phyloP scores from a whole-genome alignment of 176 grass and related monocot genomes.

The Carex pumila region DNA sequence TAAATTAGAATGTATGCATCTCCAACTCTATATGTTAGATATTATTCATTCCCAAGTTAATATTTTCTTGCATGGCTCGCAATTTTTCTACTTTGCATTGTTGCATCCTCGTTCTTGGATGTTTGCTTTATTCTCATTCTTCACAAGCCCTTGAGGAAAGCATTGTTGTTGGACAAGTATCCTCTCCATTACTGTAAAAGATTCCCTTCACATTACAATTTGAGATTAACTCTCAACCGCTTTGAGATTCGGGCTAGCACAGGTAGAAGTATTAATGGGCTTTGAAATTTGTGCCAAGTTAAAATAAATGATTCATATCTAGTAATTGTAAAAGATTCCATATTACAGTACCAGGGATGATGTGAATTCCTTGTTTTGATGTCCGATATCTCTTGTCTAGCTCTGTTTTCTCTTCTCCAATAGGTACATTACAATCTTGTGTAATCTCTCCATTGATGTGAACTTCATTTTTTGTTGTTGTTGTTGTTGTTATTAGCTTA shows the following conservation, averaged over 20 bases:
- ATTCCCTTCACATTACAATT: no score
- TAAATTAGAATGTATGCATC: no score
- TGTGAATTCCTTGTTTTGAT: constrained; percentile 20
- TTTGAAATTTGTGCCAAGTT: no score
- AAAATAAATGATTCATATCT: no score
- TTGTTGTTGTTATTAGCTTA: not conserved
- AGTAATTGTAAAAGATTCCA: no score
- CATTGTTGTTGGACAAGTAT: not conserved
- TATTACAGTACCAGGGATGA: no score
- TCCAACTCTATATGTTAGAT: no score
- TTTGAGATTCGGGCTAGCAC: no score
- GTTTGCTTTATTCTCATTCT: not conserved
- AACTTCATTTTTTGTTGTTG: not conserved
- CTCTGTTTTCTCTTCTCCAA: constrained; percentile 13
- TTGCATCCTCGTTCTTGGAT: not conserved
- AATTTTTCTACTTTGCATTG: not conserved
- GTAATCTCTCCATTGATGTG: not conserved
- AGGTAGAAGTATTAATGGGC: no score
- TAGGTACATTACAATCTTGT: constrained; percentile 24
- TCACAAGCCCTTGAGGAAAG: not conserved
- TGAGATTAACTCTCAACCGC: no score
- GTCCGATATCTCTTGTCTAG: constrained; percentile 24
- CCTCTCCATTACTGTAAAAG: no score
- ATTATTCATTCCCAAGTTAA: not conserved
- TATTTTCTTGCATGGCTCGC: constrained; percentile 29